Base-by-base conservation (phyloP, 805 yeast genomes). In the Ogataea henricii region DNA sequence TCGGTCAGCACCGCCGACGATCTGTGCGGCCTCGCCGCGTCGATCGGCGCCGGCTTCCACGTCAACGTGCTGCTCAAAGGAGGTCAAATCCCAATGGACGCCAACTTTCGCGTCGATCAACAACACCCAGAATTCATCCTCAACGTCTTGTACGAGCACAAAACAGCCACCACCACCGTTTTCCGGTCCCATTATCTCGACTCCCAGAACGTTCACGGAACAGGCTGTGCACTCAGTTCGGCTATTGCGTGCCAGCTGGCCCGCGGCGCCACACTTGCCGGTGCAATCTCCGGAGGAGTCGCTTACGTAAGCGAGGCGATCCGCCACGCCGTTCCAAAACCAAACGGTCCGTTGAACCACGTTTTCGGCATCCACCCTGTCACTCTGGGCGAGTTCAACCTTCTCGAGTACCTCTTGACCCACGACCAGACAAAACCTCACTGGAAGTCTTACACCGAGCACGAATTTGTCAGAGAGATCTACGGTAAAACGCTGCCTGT, bases 201-300 rank as follows among this genome's bases (percentile, higher is more conserved):
- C 6, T 71, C 89, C 1, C 62, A 66, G 2, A 79, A 84, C 58
- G 81, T 88, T 1, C 97, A 90, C 64, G 97, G 97, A 10, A 88
- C 96, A 3, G 97, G 97, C 1, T 90, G 97, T 66, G 87, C 96
- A 0, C 71, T 90, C 43, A 82, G 95, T 0, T 83, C 96, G 0
- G 76, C 96, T 0, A 84, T 90, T 52, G 83, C 94, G 0, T 82
- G 94, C 2, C 81, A 86, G 55, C 56, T 89, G 21, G 91, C 96
- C 3, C 72, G 72, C 29, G 84, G 83, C 0, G 54, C 60, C 29
- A 27, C 69, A 0, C 58, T 87, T 7, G 53, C 56, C 2, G 72
- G 71, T 2, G 71, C 96, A 0, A 77, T 87, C 6, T 72, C 72
- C 7, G 67, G 74, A 17, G 80, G 85, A 0, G 77, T 88, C 40